A percentile compares a stretch with the other conserved stretches of the same genome.
phyloP scores from a whole-genome alignment of 2,329 filamentous ascomycete genomes.

The Penicillium sp. region DNA sequence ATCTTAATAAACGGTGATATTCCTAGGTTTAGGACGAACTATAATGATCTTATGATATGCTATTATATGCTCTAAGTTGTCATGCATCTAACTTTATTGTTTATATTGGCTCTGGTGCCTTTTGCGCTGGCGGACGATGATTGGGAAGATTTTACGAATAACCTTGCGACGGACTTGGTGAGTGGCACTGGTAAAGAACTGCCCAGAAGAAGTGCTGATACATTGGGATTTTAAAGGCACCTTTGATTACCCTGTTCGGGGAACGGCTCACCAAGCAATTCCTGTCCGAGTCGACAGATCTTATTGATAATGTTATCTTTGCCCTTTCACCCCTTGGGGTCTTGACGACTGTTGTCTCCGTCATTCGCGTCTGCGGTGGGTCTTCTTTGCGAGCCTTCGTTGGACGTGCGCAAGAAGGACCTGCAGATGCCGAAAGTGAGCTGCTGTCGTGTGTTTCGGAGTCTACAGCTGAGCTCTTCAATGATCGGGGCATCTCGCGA shows the following conservation, averaged over 20 bases:
- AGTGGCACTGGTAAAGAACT: not conserved
- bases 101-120: slow-evolving; percentile 14
- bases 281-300: slow-evolving; percentile 42
- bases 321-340: slow-evolving; percentile 47
- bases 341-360: slow-evolving; percentile 43
- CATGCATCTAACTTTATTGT: slow-evolving; percentile 7
- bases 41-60: not conserved
- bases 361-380: slow-evolving; percentile 46
- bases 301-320: slow-evolving; percentile 46
- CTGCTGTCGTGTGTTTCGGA: slow-evolving; percentile 47
- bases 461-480: slow-evolving; percentile 46
- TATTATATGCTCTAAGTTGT: not conserved
- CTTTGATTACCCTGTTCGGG: slow-evolving; percentile 43
- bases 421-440: slow-evolving; percentile 41
- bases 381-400: slow-evolving; percentile 44
- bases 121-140: slow-evolving; percentile 25
- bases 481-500: slow-evolving; percentile 38
- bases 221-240: slow-evolving; percentile 22
- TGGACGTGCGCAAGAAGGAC: slow-evolving; percentile 45
- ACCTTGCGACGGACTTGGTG: slow-evolving; percentile 40
- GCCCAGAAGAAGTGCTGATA: not conserved
- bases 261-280: slow-evolving; percentile 49
- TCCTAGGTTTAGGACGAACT: not conserved
- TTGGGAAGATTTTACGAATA: slow-evolving; percentile 40
- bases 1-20: not conserved